Base-by-base conservation (phyloP, 805 yeast species). In the Candida palmyrensis region DNA sequence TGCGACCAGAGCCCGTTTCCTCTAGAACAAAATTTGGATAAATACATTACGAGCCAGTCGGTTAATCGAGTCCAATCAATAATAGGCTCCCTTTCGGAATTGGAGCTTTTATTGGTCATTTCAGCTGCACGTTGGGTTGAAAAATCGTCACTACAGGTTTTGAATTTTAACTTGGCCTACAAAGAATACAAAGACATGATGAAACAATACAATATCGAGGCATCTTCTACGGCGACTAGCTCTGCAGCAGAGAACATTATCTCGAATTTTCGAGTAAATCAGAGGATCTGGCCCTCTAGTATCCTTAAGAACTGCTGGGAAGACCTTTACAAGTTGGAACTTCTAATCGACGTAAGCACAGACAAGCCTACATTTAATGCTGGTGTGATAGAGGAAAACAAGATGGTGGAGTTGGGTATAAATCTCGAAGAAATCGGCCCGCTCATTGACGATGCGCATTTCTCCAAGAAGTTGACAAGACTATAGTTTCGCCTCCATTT, bases 271-370 rank as follows among this genome's bases (percentile, higher is more conserved):
- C 57, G 54, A 37, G 49, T 66, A 27, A 55, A 51, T 29, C 62
- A 54, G 17, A 77, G 80, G 44, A 49, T 73, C 5, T 78, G 89
- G 86, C 60, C 77, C 3, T 65, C 77, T 36, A 71, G 64, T 21
- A 73, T 79, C 18, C 68, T 87, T 41, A 68, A 73, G 29, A 73
- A 73, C 25, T 73, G 84, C 23, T 88, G 96, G 96, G 92, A 84
- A 43, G 61, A 71, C 2, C 52, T 88, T 20, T 73, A 73, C 41
- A 59, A 60, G n/a, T 43, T 68, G 18, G 80, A 82, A 2, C 49
- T 85, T 5, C 47, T 84, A 7, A 48, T 68, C 4, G 77, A 72
- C 34, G 53, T 60, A 28, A 62, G 59, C 32, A 66, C 56, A 33
- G 70, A 66, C 35, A 58, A 60, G n/a, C 57, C 58, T 21, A 44